Evolutionary conservation across 805 yeast genomes (phyloP), one percentile per base, ranked within the genome.

Genomic region (Yarrowia sp.): DNA sequence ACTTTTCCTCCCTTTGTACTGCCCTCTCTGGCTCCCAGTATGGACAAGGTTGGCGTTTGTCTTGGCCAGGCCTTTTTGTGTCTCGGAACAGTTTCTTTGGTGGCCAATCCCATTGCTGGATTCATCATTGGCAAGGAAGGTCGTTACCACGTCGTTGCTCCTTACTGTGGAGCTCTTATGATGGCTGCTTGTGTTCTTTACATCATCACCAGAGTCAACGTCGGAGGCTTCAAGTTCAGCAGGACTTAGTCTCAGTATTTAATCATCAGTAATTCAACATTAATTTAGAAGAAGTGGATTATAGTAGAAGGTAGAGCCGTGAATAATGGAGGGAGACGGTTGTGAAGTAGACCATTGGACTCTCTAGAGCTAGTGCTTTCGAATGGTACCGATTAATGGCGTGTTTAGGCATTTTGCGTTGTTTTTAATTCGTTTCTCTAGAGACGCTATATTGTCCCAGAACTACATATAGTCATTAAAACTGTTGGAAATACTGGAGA

Each of bases 61-160:
- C 86, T 90, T 89, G 90, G 90, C 2, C 65, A 84, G 43, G 82
- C 90, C 1, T 77, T 89, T 35, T 78, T 81, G n/a, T 67, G 79
- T 9, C 86, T 87, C 35, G 82, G 92, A 0, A 78, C 82, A 68
- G 84, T 82, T 3, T 54, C 70, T 17, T 65, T 74, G 9, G 67
- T 67, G 6, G 76, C 76, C 2, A 61, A 71, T 26, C 76, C 76
- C 16, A 68, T 73, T 17, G 75, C 73, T 3, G 76, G 76, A 7
- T 72, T 73, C 1, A 66, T 74, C 12, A 46, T 70, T 9, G 65
- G 65, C 30, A 30, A 36, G 4, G 46, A 51, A 26, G 44, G 66
- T 16, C 71, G 71, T 11, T 64, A 65, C n/a, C 70, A 64, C 30
- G 56, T 32, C 2, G 43, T 61, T 14, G 64, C 64, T 17, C 40